Evolutionary conservation across 371 early-diverging fungal species (phyloP), one percentile per base, ranked within the genome.

Genomic region (Mortierella polycephala): DNA sequence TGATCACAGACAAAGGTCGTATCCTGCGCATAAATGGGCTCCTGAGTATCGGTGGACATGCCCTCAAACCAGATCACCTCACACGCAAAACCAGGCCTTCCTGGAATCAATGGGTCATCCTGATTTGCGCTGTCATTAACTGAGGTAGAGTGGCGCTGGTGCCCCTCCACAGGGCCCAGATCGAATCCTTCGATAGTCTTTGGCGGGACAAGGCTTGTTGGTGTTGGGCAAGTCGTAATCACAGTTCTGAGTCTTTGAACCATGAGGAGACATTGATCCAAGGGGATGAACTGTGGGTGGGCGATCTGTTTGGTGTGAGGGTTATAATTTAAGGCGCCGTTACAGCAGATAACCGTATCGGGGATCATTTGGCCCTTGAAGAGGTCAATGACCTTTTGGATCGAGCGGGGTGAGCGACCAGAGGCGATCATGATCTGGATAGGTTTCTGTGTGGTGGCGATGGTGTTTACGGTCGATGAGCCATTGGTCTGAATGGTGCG

Each of bases 351-450:
- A 45, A 79, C 79, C 9, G 79, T 64, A 39, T 79, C 79, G 1
- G 79, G 79, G n/a, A 66, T 56, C 69, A 79, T 68, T 39, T 50
- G 20, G 0, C 79, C 79, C 10, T 51, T 30, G 47, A 79, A 73
- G 49, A 72, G 73, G 6, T 79, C 69, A 12, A 79, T 72, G 14
- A 72, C 79, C 40, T 65, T 69, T 66, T 79, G 69, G 37, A 79
- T 58, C 7, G 73, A 79, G 0, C 79, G 69, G 0, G 79, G 79
- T 0, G 79, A 72, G 12, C 79, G 69, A 9, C 79, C 79, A 0
- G 79, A 79, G 47, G 79, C 73, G 42, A 79, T 68, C 79, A 79
- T 79, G 55, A 79, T 62, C 52, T 65, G 72, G 55, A 68, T 77
- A 10, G 56, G 46, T 7, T 21, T 8, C 4, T n/a, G 4, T 5